These are phyloP conservation scores for Penicillium riverlandense DNA, from an alignment of 495 filamentous ascomycete genomes.

Conservation along the genomic window DNA sequence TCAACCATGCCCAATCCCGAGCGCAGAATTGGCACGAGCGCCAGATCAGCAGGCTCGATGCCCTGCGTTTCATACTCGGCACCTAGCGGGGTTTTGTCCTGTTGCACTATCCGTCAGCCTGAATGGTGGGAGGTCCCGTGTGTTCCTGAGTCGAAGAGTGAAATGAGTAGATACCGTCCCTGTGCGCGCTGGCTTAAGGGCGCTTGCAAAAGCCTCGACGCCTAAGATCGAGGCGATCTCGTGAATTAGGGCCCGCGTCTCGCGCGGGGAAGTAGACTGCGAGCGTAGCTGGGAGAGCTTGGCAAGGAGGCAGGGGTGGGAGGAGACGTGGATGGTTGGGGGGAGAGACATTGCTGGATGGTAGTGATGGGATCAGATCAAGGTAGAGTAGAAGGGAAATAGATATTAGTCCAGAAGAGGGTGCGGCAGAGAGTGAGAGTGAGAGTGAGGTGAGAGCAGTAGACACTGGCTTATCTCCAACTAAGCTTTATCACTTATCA, in stretches of 20 bases:
- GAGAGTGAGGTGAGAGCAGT: too few species aligned
- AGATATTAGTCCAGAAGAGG: neutral
- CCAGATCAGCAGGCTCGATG: slow-evolving; percentile 57
- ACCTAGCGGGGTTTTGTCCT: slow-evolving; percentile 71
- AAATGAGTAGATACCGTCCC: slow-evolving; percentile 17
- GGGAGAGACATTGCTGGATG: slow-evolving; percentile 21
- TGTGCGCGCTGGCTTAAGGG: slow-evolving; percentile 44
- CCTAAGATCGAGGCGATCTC: slow-evolving; percentile 80
- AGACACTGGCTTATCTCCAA: too few species aligned
- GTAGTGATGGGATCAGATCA: neutral
- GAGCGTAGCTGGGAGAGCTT: slow-evolving; percentile 90
- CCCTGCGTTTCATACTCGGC: slow-evolving; percentile 57
- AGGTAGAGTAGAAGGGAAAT: slow-evolving; percentile 1
- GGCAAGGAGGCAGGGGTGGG: slow-evolving; percentile 76
- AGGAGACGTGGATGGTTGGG: slow-evolving; percentile 63
- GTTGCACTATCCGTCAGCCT: neutral
- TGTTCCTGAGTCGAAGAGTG: too few species aligned
- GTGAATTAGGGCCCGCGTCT: slow-evolving; percentile 75
- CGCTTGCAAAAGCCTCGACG: slow-evolving; percentile 68
- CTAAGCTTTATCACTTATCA: too few species aligned
- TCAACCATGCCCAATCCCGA: slow-evolving; percentile 89
- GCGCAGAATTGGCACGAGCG: slow-evolving; percentile 84
- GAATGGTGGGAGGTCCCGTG: too few species aligned
- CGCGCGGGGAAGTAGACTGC: slow-evolving; percentile 54
- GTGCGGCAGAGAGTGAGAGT: neutral